Conservation (phyloP, 305 asterid species). For the Fraxinus ornus region DNA sequence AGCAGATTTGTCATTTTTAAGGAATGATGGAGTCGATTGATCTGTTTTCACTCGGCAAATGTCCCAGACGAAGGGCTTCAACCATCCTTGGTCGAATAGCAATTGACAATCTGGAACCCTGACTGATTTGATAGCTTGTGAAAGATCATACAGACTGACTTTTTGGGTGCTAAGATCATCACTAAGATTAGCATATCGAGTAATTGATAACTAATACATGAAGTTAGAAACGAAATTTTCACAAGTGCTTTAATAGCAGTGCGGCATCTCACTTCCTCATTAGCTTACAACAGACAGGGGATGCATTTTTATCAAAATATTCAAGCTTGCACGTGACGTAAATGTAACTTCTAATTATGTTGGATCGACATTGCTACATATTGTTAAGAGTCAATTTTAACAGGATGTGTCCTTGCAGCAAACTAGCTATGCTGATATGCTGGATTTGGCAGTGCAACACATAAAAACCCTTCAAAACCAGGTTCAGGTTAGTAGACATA, state of each 20-base stretch:
- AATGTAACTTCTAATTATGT: neutral
- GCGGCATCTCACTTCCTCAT: neutral
- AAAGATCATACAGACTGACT: neutral
- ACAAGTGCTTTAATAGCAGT: neutral
- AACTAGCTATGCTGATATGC: constrained; percentile 93
- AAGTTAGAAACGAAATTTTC: neutral
- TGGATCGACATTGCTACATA: neutral
- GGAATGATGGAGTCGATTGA: neutral
- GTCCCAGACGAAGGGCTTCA: neutral
- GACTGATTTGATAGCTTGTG: neutral
- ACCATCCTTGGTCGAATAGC: neutral
- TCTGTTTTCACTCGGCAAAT: neutral
- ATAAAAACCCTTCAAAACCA: constrained; percentile 67
- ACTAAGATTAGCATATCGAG: neutral
- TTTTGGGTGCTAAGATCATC: neutral
- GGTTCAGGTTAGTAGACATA: constrained; percentile 55
- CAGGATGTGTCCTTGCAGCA: constrained; percentile 46
- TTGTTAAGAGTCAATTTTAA: neutral
- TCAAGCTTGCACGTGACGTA: neutral
- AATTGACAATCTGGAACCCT: neutral
- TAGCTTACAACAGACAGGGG: no score
- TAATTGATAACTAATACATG: neutral
- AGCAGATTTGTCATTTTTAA: neutral
- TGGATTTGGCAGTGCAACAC: constrained; percentile 89
- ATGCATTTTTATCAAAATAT: neutral